Evolutionary conservation across 2,329 filamentous ascomycete species (phyloP).

Genomic region (Aureobasidium zeae): DNA sequence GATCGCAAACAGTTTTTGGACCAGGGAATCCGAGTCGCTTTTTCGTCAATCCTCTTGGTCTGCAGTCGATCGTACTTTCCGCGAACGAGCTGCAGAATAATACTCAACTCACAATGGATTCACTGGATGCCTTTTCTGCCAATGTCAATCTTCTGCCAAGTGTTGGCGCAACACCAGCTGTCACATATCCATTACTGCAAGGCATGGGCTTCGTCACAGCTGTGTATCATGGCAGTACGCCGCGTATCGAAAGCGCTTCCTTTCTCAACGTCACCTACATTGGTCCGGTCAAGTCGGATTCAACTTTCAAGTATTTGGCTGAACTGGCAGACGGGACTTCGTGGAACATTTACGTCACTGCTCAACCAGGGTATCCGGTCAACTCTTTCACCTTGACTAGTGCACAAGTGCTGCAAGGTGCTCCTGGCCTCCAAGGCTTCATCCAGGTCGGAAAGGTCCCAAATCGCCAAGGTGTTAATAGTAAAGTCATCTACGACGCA

Average conservation of each 20-base stretch:
- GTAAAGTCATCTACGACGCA: slow-evolving; percentile 63
- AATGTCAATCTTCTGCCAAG: slow-evolving; percentile 57
- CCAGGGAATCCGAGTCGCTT: slow-evolving; percentile 39
- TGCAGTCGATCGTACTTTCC: slow-evolving; percentile 72
- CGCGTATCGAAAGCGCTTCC: slow-evolving; percentile 64
- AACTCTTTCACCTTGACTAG: slow-evolving; percentile 57
- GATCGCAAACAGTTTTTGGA: slow-evolving; percentile 45
- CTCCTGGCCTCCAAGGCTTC: slow-evolving; percentile 60
- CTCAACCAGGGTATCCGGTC: slow-evolving; percentile 45
- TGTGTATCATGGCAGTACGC: slow-evolving; percentile 58
- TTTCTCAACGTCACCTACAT: slow-evolving; percentile 54
- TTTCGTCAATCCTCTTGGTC: slow-evolving; percentile 72
- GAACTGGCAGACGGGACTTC: slow-evolving; percentile 57
- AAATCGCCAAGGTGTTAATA: slow-evolving; percentile 32
- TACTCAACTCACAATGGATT: slow-evolving; percentile 48
- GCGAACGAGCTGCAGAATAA: slow-evolving; percentile 59
- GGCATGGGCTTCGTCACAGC: slow-evolving; percentile 84
- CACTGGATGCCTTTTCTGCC: slow-evolving; percentile 47
- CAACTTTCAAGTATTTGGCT: slow-evolving; percentile 67
- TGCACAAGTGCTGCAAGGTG: slow-evolving; percentile 55
- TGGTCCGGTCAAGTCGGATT: slow-evolving; percentile 47
- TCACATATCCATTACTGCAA: slow-evolving; percentile 77
- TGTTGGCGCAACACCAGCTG: slow-evolving; percentile 44
- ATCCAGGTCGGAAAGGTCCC: slow-evolving; percentile 80
- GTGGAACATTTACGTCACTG: slow-evolving; percentile 74